Evolutionary conservation across 2,329 filamentous ascomycete genomes (phyloP), one percentile per base, ranked within the genome.

Genomic region (Arthrinium puccinioides): DNA sequence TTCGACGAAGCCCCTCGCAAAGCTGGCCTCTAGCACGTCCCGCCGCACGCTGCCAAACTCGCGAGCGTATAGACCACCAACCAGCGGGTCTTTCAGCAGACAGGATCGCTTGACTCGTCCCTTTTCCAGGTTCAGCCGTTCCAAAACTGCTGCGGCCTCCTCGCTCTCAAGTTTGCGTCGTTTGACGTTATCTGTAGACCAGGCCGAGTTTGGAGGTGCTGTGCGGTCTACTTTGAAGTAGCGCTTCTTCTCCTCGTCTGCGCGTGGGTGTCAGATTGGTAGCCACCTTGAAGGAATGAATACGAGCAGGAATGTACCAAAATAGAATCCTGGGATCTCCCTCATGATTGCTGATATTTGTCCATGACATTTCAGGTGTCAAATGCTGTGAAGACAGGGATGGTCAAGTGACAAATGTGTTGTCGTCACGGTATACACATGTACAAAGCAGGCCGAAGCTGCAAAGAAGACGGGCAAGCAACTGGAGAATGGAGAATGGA

Each of bases 141-240:
- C 47, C 11, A 49, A 43, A 0, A 48, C 50, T 9, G 47, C 53
- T 2, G 50, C 51, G 5, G 55, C 54, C 16, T 56, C 56, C 37
- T 63, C 54, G 24, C 71, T 62, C 21, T 72, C 62, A 4, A 63
- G 44, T 42, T 69, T 69, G 36, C 74, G 74, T 45, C 66, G 67
- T 57, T 76, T 80, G 39, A 82, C 72, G 6, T 69, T 67, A 31
- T 74, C 64, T n/a, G 66, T 60, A 8, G 78, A 76, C 62, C 79
- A 83, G 13, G 66, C 58, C 0, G 71, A 43, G 64, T 7, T 55
- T 58, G 2, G 61, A 44, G 76, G 68, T 1, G 75, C 74, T 13
- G 66, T 67, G 38, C 72, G 66, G 52, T 82, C 74, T 34, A 85
- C 72, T 48, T 76, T 80, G 58, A 84, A 86, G 51, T 84, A 86